Evolutionary conservation across 768 basidiomycete genomes (phyloP), one percentile per base, ranked within the genome.

Genomic region (Rhodosporidiobolus odoratus): DNA sequence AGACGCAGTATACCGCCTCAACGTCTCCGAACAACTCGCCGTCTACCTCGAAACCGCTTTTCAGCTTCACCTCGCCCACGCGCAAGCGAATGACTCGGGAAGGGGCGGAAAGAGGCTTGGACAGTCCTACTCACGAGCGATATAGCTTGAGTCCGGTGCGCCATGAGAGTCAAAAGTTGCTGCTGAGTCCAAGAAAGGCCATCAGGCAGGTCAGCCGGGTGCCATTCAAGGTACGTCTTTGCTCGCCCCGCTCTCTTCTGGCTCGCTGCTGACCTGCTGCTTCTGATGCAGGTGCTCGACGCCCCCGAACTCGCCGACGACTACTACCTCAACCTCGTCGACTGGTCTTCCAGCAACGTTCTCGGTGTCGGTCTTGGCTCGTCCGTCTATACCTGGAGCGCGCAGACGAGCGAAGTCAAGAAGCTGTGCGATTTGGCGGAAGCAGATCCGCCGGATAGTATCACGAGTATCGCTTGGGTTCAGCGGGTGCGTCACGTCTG

Each of bases 281-380:
- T 3, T 4, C 15, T 16, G 4, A 15, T 32, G 1, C 43, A 71
- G 69, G 69, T 71, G 1, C 85, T 98, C 41, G 95, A 99, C 78
- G 95, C 95, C 13, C 96, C 95, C 0, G 94, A 98, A 65, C 86
- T 99, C 19, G 92, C 92, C 37, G 95, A 98, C 78, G 95, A 99
- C 79, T 99, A 97, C 80, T 98, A 99, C 77, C 88, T 99, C 72
- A 98, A 98, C 77, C 84, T 98, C 17, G 93, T 98, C 32, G 94
- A 97, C 72, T 98, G 96, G 96, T 91, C 90, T 4, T 89, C 88
- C 62, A 94, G 91, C 8, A 98, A 98, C 77, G 88, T 97, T 0
- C 86, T 98, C 0, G 94, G 90, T 5, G 96, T 98, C 13, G 95
- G 94, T 4, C 84, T 99, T 12, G 91, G 89, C 4, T 83, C 88